phyloP scores from a whole-genome alignment of 192 early-diverging fungal species.

The Coemansia sp. region DNA sequence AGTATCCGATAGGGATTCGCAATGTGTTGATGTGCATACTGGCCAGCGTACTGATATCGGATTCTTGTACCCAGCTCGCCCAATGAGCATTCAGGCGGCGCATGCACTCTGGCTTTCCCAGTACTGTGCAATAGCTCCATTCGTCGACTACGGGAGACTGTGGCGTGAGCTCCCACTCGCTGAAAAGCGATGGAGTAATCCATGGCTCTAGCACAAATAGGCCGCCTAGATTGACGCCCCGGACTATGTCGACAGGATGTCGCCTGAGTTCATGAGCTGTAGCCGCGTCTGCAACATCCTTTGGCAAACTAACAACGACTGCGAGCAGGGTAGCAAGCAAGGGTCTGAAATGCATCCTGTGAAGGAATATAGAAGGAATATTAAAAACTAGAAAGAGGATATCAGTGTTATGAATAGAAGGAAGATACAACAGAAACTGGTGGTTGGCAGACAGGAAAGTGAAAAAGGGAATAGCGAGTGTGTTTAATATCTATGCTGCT shows the following conservation, averaged over 20 bases:
- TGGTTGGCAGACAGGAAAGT: not conserved
- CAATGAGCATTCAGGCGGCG: conserved; percentile 58
- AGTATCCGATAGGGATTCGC: conserved; percentile 70
- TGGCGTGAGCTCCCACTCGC: conserved; percentile 34
- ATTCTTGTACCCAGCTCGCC: conserved; percentile 60
- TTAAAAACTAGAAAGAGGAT: not conserved
- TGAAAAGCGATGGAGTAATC: conserved; percentile 56
- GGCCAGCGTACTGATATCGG: conserved; percentile 58
- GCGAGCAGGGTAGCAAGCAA: conserved; percentile 4
- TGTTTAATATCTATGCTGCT: not conserved
- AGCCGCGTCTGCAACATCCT: not conserved
- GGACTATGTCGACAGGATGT: conserved; percentile 33
- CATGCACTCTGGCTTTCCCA: conserved; percentile 59
- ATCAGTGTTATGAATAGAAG: not conserved
- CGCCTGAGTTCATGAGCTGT: not conserved
- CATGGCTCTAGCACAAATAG: conserved; percentile 70
- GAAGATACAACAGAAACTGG: not conserved
- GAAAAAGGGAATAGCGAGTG: not conserved
- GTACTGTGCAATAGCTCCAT: conserved; percentile 58
- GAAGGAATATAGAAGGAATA: not conserved
- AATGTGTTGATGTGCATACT: conserved; percentile 64
- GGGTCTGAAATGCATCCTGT: not conserved
- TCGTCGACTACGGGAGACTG: conserved; percentile 58
- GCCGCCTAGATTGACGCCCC: conserved; percentile 72
- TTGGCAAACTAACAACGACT: not conserved